phyloP scores from a whole-genome alignment of 352 stramenopile genomes.

The Aphanomyces invadans region DNA sequence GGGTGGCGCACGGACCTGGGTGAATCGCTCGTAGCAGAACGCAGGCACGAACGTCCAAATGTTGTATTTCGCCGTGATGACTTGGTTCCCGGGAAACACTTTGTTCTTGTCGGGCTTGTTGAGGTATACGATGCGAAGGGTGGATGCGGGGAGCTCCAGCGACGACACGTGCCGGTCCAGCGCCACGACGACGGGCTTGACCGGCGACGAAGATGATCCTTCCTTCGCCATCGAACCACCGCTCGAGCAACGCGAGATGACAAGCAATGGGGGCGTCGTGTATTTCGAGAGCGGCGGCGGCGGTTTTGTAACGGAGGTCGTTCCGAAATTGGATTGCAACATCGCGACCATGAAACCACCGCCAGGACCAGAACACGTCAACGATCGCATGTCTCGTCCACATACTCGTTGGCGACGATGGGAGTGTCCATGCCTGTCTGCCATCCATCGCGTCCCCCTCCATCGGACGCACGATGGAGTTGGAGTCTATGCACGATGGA shows the following conservation, averaged over 20 bases:
- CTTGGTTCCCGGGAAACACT: slow-evolving; percentile 72
- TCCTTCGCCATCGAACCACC: not conserved
- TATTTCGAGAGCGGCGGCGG: too few relatives aligned
- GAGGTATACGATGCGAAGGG: slow-evolving; percentile 61
- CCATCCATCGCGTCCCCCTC: too few relatives aligned
- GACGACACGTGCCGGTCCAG: not conserved
- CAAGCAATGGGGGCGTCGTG: not conserved
- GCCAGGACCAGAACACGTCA: not conserved
- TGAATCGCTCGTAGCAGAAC: slow-evolving; percentile 78
- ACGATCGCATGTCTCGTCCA: not conserved
- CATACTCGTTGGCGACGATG: too few relatives aligned
- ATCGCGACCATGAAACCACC: not conserved
- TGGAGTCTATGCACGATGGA: too few relatives aligned
- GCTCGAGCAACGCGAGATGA: not conserved
- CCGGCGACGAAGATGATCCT: not conserved
- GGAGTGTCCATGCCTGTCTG: too few relatives aligned
- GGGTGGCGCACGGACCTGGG: slow-evolving; percentile 34
- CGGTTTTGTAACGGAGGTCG: not conserved
- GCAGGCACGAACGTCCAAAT: slow-evolving; percentile 76
- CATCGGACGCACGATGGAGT: too few relatives aligned
- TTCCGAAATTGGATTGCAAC: not conserved
- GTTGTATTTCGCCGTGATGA: slow-evolving; percentile 84
- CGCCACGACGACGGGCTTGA: not conserved
- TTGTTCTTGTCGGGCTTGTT: slow-evolving; percentile 57
- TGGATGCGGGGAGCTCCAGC: not conserved